phyloP scores from a whole-genome alignment of 2,329 filamentous ascomycete genomes.

The Neonectria neomacrospora region DNA sequence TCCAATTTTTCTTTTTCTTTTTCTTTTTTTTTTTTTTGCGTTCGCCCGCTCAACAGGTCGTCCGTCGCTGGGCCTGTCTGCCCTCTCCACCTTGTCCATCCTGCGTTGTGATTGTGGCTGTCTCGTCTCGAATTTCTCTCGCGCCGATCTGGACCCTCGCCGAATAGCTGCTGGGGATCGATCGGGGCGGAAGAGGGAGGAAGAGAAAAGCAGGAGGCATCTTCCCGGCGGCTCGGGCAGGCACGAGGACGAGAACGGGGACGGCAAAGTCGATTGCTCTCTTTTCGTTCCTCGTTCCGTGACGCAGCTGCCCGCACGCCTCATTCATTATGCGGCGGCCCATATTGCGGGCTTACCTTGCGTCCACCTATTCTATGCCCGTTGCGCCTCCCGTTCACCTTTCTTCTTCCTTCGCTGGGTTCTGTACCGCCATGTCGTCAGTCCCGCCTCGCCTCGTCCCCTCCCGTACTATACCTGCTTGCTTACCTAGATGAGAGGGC shows the following conservation, averaged over 20 bases:
- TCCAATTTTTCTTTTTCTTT: neutral
- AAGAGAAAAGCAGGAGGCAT: neutral
- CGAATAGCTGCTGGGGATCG: neutral
- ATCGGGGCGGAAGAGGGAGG: neutral
- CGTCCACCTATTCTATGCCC: neutral
- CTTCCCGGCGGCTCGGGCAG: neutral
- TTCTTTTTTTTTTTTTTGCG: conserved; percentile 21
- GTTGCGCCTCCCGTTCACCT: conserved; percentile 14
- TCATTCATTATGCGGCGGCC: neutral
- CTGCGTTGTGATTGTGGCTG: conserved; percentile 20
- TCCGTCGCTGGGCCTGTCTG: no score
- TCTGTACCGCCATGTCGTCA: neutral
- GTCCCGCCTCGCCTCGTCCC: neutral
- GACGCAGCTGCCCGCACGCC: neutral
- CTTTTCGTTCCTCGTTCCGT: neutral
- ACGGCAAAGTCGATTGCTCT: neutral
- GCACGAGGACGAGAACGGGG: neutral
- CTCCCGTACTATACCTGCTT: neutral
- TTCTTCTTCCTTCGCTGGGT: neutral
- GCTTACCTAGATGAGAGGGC: conserved; percentile 2
- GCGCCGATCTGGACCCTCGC: neutral
- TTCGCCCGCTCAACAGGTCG: conserved; percentile 14
- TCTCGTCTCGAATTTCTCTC: neutral
- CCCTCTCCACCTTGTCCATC: conserved; percentile 9
- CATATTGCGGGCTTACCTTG: neutral